Conservation (phyloP, 2,329 filamentous ascomycete genomes). For the Trichophyton equinum region DNA sequence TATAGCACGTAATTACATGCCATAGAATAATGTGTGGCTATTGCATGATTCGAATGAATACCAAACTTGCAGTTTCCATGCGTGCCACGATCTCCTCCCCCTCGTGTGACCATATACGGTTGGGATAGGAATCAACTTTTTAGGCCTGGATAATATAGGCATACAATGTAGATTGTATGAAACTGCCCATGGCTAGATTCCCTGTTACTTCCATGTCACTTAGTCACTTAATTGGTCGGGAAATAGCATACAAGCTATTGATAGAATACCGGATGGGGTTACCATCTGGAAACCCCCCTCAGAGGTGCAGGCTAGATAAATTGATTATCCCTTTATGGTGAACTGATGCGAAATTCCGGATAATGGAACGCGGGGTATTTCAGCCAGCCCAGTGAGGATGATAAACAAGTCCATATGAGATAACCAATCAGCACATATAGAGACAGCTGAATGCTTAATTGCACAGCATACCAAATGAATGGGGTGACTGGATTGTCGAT, state of each 20-base stretch:
- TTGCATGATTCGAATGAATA: neutral
- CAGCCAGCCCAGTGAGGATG: neutral
- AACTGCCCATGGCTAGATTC: neutral
- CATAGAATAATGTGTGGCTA: neutral
- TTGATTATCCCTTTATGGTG: neutral
- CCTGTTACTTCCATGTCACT: too few species aligned
- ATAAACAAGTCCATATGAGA: too few species aligned
- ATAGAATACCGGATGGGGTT: neutral
- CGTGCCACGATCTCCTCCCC: neutral
- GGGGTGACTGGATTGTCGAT: neutral
- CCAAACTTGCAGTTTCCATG: neutral
- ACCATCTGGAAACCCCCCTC: neutral
- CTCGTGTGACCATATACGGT: neutral
- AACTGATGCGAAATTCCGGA: neutral
- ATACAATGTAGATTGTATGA: neutral
- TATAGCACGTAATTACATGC: neutral
- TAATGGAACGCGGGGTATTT: neutral
- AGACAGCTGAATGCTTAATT: neutral
- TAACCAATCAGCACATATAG: neutral
- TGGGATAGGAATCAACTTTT: neutral
- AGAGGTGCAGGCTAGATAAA: neutral
- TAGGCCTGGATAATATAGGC: neutral
- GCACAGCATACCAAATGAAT: neutral
- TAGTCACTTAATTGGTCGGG: too few species aligned
- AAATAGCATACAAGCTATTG: too few species aligned